Evolutionary conservation across 495 filamentous ascomycete genomes (phyloP), one percentile per base, ranked within the genome.

Genomic region (Friedmanniomyces endolithicus): DNA sequence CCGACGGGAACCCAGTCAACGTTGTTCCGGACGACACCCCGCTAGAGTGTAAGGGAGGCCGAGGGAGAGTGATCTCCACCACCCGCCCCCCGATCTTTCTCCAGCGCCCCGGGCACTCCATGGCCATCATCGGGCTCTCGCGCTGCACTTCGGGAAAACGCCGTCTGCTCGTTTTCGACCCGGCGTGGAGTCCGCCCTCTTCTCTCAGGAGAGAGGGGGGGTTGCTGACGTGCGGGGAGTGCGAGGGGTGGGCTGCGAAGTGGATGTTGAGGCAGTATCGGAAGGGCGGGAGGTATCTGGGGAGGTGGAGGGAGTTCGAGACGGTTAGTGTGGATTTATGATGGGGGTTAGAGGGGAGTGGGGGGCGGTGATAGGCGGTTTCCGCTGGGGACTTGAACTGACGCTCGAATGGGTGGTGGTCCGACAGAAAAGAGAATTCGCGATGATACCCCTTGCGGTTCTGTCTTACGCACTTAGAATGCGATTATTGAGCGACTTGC

Each of bases 41-140:
- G n/a, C n/a, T n/a, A n/a, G n/a, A 22, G 31, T 2, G 29, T 8
- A 16, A 39, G 9, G 49, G n/a, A 11, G 4, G 8, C 8, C 0
- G 25, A 16, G 57, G 12, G 23, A 1, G n/a, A 11, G 25, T 46
- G 19, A 71, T 78, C 39, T 66, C 68, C 40, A 96, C 92, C 7
- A 67, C 72, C 20, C 68, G 87, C 1, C 82, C 90, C 17, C 88
- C 90, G 1, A 80, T 96, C 47, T 96, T 95, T 64, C 85, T 96
- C 58, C 90, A 97, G 67, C 86, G 92, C 62, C 77, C 77, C 52
- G 87, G 88, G 6, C 90, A 97, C 63, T 95, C 89, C 6, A 73
- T 95, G 70, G 95, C 90, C 1, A 88, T 97, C 37, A 73, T 97
- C 52, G 90, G 92, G 0, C 76, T 94, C 39, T 90, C 96, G 62